These are phyloP conservation scores for Fraxinus latifolia DNA, from an alignment of 305 asterid genomes.

Conservation along the genomic window DNA sequence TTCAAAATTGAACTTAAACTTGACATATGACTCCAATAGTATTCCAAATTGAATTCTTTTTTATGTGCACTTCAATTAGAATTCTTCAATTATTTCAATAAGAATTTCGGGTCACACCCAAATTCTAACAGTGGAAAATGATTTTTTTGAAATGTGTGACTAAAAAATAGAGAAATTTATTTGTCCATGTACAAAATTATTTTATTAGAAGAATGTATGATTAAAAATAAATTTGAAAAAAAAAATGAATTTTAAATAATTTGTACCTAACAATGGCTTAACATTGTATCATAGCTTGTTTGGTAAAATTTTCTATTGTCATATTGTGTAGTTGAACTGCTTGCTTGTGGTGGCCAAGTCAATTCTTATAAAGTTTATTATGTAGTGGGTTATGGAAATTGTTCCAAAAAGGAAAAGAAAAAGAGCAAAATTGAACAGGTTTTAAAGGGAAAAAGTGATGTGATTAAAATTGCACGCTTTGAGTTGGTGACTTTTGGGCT, in stretches of 20 bases:
- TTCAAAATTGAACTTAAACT: too few relatives aligned
- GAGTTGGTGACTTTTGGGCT: not conserved
- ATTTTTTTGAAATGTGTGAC: too few relatives aligned
- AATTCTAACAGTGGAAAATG: too few relatives aligned
- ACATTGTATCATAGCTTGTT: not conserved
- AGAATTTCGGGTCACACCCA: too few relatives aligned
- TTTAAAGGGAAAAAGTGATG: constrained; percentile 13
- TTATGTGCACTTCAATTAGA: too few relatives aligned
- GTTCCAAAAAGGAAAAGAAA: not conserved
- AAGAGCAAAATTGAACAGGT: not conserved
- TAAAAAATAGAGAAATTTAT: too few relatives aligned
- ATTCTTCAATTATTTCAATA: too few relatives aligned
- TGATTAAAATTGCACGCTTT: constrained; percentile 26
- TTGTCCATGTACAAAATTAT: too few relatives aligned
- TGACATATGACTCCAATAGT: too few relatives aligned
- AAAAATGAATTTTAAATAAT: too few relatives aligned
- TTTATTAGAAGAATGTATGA: constrained; percentile 37
- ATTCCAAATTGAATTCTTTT: too few relatives aligned
- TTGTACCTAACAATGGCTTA: not conserved
- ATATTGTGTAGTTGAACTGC: not conserved
- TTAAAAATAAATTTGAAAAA: not conserved
- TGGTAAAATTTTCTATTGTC: not conserved
- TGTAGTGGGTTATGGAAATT: constrained; percentile 11
- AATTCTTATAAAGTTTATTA: not conserved
- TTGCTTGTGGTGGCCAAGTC: not conserved